Evolutionary conservation across 2,329 filamentous ascomycete genomes (phyloP).

Genomic region (Alternaria sp.): DNA sequence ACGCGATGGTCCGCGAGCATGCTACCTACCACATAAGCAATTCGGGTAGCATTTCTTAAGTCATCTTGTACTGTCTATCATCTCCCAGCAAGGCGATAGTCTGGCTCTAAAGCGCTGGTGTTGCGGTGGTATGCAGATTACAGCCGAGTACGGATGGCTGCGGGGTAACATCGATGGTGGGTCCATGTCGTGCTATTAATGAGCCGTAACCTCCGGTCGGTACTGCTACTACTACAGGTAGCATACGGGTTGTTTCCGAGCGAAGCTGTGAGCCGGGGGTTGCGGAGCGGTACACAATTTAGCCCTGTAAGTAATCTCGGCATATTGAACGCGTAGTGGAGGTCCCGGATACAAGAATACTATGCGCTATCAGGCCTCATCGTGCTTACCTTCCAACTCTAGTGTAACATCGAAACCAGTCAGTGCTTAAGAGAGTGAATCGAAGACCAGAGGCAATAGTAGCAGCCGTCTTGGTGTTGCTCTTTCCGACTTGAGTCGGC

Average conservation of each 20-base stretch:
- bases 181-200: constrained; percentile 10
- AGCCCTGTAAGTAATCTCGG: constrained; percentile 8
- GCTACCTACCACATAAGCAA: constrained; percentile 5
- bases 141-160: constrained; percentile 17
- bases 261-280: constrained; percentile 5
- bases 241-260: constrained; percentile 2
- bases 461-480: background rate
- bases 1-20: constrained; percentile 12
- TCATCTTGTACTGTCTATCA: constrained; percentile 10
- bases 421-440: background rate
- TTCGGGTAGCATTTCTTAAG: background rate
- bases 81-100: constrained; percentile 5
- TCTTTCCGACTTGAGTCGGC: background rate
- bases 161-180: constrained; percentile 22
- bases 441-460: background rate
- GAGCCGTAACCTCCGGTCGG: constrained; percentile 7
- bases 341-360: background rate
- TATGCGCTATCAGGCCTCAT: background rate
- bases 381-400: too few relatives aligned
- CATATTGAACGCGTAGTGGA: constrained; percentile 4
- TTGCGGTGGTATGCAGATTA: constrained; percentile 6
- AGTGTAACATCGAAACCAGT: background rate
- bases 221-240: background rate
- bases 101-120: constrained; percentile 10
- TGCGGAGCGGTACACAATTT: background rate